Percentiles rank a stretch among this genome's conserved stretches.
Conservation (phyloP, 257 asterid genomes). For the Echites panduratus region DNA sequence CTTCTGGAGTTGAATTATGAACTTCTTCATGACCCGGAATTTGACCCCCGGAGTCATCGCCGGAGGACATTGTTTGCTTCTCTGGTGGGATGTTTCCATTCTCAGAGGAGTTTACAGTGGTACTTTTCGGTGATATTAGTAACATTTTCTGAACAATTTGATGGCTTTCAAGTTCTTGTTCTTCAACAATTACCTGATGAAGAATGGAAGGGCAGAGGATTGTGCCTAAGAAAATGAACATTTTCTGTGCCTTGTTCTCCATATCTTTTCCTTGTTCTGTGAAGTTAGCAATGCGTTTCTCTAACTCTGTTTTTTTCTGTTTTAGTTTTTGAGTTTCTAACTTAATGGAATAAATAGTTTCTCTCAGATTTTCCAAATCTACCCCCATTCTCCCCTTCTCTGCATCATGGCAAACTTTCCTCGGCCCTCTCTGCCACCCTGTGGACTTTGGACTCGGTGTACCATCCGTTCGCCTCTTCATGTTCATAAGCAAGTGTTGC, state of each 20-base stretch:
- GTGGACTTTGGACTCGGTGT: not conserved
- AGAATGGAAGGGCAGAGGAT: constrained; percentile 9
- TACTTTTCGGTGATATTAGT: constrained; percentile 4
- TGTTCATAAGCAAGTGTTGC: constrained; percentile 35
- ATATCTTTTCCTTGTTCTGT: constrained; percentile 3
- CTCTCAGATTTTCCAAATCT: constrained; percentile 16
- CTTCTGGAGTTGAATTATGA: not conserved
- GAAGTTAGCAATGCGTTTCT: constrained; percentile 18
- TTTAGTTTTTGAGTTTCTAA: constrained; percentile 33
- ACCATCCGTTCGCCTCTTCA: constrained; percentile 29
- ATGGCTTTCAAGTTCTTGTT: constrained; percentile 1
- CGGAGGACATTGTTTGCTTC: not conserved
- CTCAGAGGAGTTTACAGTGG: not conserved
- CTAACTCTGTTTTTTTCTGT: constrained; percentile 22
- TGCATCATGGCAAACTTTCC: not conserved
- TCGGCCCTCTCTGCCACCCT: not conserved
- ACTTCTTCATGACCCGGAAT: not conserved
- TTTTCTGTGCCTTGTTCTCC: constrained; percentile 13
- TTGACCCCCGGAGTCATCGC: not conserved
- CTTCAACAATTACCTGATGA: constrained; percentile 14
- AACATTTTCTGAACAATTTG: constrained; percentile 10
- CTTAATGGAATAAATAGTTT: constrained; percentile 13
- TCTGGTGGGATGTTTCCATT: not conserved
- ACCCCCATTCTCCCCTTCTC: constrained; percentile 3
- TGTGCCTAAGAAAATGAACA: constrained; percentile 20